Percentiles rank a stretch among this genome's conserved stretches.
These are phyloP conservation scores for Fonsecaea monophora DNA, from an alignment of 2,329 filamentous ascomycete genomes.

Conservation along the genomic window DNA sequence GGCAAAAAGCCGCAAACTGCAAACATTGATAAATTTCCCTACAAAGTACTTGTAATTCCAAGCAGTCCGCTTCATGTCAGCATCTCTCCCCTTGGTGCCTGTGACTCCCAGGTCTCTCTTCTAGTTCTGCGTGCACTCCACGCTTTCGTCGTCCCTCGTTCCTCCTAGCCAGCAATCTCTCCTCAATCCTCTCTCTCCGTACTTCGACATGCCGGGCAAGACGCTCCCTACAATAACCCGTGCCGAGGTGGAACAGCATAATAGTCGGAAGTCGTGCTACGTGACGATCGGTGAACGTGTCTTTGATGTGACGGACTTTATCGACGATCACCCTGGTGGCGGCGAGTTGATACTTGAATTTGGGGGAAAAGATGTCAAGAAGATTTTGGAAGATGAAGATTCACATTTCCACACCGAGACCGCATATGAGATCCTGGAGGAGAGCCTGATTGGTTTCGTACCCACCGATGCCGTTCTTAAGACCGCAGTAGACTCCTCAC, in stretches of 20 bases:
- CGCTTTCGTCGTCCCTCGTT: conserved; percentile 2
- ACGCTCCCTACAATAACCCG: conserved; percentile 83
- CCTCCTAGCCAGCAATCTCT: conserved; percentile 9
- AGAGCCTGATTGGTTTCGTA: conserved; percentile 83
- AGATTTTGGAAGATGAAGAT: conserved; percentile 79
- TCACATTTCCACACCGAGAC: conserved; percentile 89
- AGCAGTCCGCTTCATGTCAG: conserved; percentile 1
- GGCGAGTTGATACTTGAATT: conserved; percentile 87
- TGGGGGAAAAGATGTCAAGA: conserved; percentile 82
- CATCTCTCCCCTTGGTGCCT: not conserved
- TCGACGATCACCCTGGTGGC: conserved; percentile 89
- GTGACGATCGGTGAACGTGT: conserved; percentile 89
- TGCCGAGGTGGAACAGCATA: conserved; percentile 82
- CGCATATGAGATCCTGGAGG: conserved; percentile 94
- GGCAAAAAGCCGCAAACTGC: conserved; percentile 16
- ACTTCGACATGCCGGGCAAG: conserved; percentile 62
- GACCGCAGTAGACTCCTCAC: conserved; percentile 55
- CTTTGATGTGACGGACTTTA: conserved; percentile 91
- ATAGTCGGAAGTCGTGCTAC: conserved; percentile 83
- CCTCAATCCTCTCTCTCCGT: not conserved
- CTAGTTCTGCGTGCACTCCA: not conserved
- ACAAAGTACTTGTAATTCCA: not conserved
- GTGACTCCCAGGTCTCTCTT: not conserved
- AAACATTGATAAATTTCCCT: conserved; percentile 2
- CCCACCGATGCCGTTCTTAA: conserved; percentile 64